Evolutionary conservation across 192 early-diverging fungal genomes (phyloP).

Genomic region (Globomyces pollinis-pini): DNA sequence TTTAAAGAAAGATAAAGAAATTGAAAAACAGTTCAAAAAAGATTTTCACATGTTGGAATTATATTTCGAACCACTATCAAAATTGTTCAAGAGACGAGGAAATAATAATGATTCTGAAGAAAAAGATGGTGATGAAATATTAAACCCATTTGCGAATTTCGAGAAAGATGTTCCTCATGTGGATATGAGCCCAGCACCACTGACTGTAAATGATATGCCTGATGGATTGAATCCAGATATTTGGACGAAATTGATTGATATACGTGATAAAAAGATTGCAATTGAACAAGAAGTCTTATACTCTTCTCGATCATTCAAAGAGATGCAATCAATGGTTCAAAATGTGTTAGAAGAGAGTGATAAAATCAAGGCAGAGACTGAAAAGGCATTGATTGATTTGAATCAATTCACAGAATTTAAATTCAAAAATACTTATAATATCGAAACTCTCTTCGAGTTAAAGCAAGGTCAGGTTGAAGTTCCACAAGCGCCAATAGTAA

Average conservation of each 20-base stretch:
- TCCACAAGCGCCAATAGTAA: conserved; percentile 50
- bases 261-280: conserved; percentile 36
- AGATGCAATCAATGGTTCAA: conserved; percentile 37
- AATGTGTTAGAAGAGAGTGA: conserved; percentile 37
- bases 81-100: conserved; percentile 38
- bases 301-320: conserved; percentile 15
- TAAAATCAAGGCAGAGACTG: conserved; percentile 33
- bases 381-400: conserved; percentile 33
- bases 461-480: conserved; percentile 62
- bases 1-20: conserved; percentile 45
- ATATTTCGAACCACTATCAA: conserved; percentile 34
- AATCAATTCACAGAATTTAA: conserved; percentile 42
- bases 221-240: conserved; percentile 39
- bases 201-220: conserved; percentile 28
- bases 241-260: conserved; percentile 44
- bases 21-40: conserved; percentile 49
- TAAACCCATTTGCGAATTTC: conserved; percentile 18
- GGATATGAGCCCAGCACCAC: conserved; percentile 13
- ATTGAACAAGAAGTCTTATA: conserved; percentile 33
- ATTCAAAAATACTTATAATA: conserved; percentile 45
- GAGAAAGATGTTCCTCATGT: conserved; percentile 7
- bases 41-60: conserved; percentile 40
- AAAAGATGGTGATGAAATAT: conserved; percentile 18
- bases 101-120: background rate
- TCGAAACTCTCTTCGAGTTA: conserved; percentile 44